Evolutionary conservation across 2,329 filamentous ascomycete genomes (phyloP), one percentile per base, ranked within the genome.

Genomic region (Xylaria digitata): DNA sequence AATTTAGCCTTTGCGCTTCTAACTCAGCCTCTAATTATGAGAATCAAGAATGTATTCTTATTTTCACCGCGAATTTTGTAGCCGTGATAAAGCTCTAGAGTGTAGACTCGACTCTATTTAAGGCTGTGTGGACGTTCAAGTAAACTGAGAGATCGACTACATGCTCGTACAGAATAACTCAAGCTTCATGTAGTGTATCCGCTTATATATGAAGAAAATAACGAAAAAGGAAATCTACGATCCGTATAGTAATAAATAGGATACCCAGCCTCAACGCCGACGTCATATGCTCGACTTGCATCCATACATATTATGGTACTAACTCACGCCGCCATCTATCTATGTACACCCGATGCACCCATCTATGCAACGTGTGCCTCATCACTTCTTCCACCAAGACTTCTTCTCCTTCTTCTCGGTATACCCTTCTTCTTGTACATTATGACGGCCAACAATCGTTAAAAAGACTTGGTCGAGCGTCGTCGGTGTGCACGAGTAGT

Each of bases 401-500:
- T 69, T 73, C 68, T 70, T 73, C 63, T 71, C 61, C 65, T 74
- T 68, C 66, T 74, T 68, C 66, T 74, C 72, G 34, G 73, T 67
- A 21, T 77, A 76, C n/a, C 75, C 75, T 80, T 95, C 94, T 77
- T 96, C 93, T 71, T 89, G 83, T 6, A 95, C 86, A 77, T 94
- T 89, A 77, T 96, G 91, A 78, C 89, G 87, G 1, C 90, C 90
- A 0, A 97, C 93, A 75, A 97, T 96, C 30, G 86, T 86, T 77
- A 97, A 79, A 79, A 97, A 97, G 0, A 97, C 94, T 79, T 97
- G 92, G 76, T 97, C 94, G 48, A 97, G 81, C 17, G 93, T 96
- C 19, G 93, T 96, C 26, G 93, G 92, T 65, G 88, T 92, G 70
- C 97, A 93, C 56, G 91, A 93, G 79, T 95, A 97, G 78, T 96